Evolutionary conservation across 257 asterid genomes (phyloP), one percentile per base, ranked within the genome.

Genomic region (Solanum appendiculatum): DNA sequence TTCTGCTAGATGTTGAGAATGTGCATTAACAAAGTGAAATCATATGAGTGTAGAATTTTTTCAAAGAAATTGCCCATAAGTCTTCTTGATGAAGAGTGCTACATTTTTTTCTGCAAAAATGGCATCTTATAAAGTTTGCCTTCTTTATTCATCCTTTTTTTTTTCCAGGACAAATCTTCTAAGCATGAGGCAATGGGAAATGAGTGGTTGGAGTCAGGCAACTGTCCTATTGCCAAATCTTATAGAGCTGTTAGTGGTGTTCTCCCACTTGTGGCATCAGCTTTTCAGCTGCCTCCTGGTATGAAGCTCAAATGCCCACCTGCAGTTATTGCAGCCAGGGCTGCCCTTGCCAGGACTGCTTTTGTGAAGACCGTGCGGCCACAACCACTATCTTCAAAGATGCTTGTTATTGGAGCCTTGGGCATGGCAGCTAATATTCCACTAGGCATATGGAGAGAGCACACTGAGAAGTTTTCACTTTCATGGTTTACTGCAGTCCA

Each of bases 401-500:
- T 95, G 82, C 92, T 95, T 34, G 94, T 87, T 25, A 94, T 95
- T 69, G 95, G 98, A 20, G 89, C 84, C 74, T 58, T 95, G 87
- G 98, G 98, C 73, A 91, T 95, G 63, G 95, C 97, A 33, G 97
- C 94, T 64, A 95, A 95, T 86, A 91, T 95, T 83, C 98, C 98
- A 1, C 73, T 95, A 72, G 98, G 98, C 5, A 83, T 92, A 37
- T 95, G 98, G 98, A 94, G 96, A 90, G 98, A 95, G 46, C 98
- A 95, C 72, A 95, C 97, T 0, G 29, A 63, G 70, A 95, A 95
- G 48, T 94, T 94, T 86, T 94, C 98, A 0, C 86, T 86, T 37
- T 91, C 97, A 3, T 95, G 98, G 98, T 93, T 95, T 89, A 90
- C 89, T 75, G 98, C 98, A 3, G 98, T 95, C 9, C 98, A 94